Evolutionary conservation across 352 stramenopile genomes (phyloP), one percentile per base, ranked within the genome.

Genomic region (Globisporangium radiosum): DNA sequence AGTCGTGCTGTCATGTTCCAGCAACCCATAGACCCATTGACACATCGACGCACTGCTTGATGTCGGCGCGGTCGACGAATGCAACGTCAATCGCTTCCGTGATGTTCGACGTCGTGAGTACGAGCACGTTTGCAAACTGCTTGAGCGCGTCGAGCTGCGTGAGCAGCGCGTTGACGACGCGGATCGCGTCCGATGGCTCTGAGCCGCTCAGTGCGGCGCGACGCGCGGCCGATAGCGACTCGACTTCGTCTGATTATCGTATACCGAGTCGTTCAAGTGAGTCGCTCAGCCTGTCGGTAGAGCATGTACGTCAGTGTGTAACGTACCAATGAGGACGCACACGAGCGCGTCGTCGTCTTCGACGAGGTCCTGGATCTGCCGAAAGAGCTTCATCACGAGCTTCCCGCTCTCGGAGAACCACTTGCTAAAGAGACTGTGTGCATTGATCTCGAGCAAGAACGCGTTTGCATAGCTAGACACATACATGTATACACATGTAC

Each of bases 321-420:
- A 44, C 40, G 48, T 52, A 90, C 80, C 85, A 58, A 98, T 96
- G 14, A 98, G 65, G 13, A 98, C 88, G 65, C 76, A 97, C 42
- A 98, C 75, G 3, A 98, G 71, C n/a, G 73, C 66, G 33, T 95
- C 79, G 17, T 91, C 75, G 63, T 96, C 87, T 54, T 96, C 80
- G 4, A 96, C 78, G 45, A 98, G 76, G 47, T 97, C 90, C 54
- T 90, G 73, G 43, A 98, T 93, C 64, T 96, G 81, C 5, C 81
- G 73, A 62, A 98, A 98, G 8, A 98, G 76, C 59, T 93, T 90
- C 70, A 88, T 90, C 33, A 98, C 87, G 9, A 98, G 78, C 68
- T 98, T 98, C 15, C 92, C 93, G 51, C 85, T 96, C 64, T 97
- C 93, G 15, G 85, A 96, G 72, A 98, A 98, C 93, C 93, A 98